A percentile compares a stretch with the other conserved stretches of the same genome.
These are phyloP conservation scores for Aspergillus fischeri DNA, from an alignment of 2,329 filamentous ascomycete species.

Conservation along the genomic window DNA sequence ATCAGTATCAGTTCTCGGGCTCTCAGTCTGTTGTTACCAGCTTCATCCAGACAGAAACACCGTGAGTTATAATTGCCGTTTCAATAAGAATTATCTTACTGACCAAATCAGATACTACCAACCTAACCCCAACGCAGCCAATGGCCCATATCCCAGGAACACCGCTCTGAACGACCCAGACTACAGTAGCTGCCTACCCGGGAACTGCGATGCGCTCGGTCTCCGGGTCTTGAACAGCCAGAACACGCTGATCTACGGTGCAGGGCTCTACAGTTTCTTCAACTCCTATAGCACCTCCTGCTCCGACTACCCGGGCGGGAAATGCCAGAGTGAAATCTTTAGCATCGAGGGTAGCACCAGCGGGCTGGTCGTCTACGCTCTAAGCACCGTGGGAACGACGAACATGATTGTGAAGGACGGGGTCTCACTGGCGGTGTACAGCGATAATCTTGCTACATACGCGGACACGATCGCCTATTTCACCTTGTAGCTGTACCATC, in stretches of 20 bases:
- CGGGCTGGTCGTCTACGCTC: conserved; percentile 40
- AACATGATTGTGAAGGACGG: conserved; percentile 46
- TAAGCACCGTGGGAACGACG: conserved; percentile 46
- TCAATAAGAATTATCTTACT: background rate
- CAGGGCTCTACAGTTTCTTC: conserved; percentile 54
- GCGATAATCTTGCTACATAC: conserved; percentile 47
- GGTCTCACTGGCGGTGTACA: conserved; percentile 39
- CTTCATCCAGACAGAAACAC: conserved; percentile 38
- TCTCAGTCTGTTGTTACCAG: conserved; percentile 30
- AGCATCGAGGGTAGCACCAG: conserved; percentile 41
- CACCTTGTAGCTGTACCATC: conserved; percentile 6
- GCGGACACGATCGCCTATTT: conserved; percentile 43
- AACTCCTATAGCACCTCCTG: conserved; percentile 48
- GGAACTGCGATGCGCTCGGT: conserved; percentile 44
- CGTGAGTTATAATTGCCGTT: conserved; percentile 13
- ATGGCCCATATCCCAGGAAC: conserved; percentile 29
- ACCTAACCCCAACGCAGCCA: conserved; percentile 32
- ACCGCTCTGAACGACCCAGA: conserved; percentile 31
- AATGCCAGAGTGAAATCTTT: conserved; percentile 50
- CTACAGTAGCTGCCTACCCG: conserved; percentile 28
- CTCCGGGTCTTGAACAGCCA: conserved; percentile 45
- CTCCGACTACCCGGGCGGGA: conserved; percentile 34
- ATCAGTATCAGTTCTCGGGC: conserved; percentile 46
- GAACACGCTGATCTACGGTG: conserved; percentile 48
- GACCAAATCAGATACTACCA: conserved; percentile 32